phyloP scores from a whole-genome alignment of 2,329 filamentous ascomycete species.

The Fusarium sp. region DNA sequence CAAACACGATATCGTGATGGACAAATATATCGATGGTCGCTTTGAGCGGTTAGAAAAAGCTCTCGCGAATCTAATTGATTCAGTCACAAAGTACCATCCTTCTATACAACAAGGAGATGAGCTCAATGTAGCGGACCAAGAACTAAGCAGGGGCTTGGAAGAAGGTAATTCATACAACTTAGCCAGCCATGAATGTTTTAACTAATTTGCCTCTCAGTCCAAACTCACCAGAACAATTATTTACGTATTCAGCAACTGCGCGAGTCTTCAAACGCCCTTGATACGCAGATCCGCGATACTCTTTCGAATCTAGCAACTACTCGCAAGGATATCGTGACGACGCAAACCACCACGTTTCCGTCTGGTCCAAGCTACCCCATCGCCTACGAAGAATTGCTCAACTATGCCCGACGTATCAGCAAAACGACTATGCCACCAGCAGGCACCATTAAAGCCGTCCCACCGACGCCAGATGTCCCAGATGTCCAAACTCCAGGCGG shows the following conservation, averaged over 20 bases:
- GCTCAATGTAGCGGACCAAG: slow-evolving; percentile 74
- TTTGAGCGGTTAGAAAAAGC: slow-evolving; percentile 75
- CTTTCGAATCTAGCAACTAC: slow-evolving; percentile 75
- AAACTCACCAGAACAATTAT: slow-evolving; percentile 79
- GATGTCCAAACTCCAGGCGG: slow-evolving; percentile 43
- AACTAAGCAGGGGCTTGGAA: slow-evolving; percentile 72
- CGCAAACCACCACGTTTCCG: slow-evolving; percentile 66
- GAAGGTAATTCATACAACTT: slow-evolving; percentile 58
- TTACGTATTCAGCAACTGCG: slow-evolving; percentile 75
- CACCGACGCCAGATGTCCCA: slow-evolving; percentile 40
- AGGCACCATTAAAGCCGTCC: slow-evolving; percentile 54
- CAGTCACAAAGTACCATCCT: slow-evolving; percentile 84
- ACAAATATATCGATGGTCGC: slow-evolving; percentile 67
- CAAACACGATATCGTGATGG: slow-evolving; percentile 56
- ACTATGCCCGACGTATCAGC: slow-evolving; percentile 81
- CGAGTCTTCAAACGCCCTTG: slow-evolving; percentile 69
- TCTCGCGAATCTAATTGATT: slow-evolving; percentile 76
- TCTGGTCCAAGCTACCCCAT: slow-evolving; percentile 63
- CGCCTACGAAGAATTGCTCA: slow-evolving; percentile 77
- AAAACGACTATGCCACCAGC: slow-evolving; percentile 80
- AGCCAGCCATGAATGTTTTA: background rate
- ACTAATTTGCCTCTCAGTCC: slow-evolving; percentile 58
- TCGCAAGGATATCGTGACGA: slow-evolving; percentile 75
- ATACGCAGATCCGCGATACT: slow-evolving; percentile 77
- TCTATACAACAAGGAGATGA: slow-evolving; percentile 73